These are phyloP conservation scores for Dillenia turbinata DNA, from an alignment of 164 flowering plant genomes.

Conservation along the genomic window DNA sequence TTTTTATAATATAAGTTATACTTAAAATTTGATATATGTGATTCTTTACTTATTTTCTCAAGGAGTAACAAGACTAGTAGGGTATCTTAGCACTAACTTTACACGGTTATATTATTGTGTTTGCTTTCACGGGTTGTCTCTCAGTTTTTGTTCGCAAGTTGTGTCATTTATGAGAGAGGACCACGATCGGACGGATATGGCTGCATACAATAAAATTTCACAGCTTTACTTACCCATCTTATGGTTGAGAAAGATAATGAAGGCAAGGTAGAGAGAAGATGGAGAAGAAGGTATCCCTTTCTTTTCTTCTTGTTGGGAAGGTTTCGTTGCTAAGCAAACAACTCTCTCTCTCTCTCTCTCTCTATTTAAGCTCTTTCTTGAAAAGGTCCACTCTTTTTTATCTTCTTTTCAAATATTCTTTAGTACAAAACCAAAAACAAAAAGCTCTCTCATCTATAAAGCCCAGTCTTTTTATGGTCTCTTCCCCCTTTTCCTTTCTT, in stretches of 20 bases:
- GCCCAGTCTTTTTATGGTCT: constrained; percentile 1
- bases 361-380: constrained; percentile 3
- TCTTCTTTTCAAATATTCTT: constrained; percentile 8
- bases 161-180: too few relatives aligned
- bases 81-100: too few relatives aligned
- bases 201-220: not conserved
- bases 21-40: too few relatives aligned
- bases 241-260: constrained; percentile 6
- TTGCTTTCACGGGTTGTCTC: too few relatives aligned
- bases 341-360: constrained; percentile 9
- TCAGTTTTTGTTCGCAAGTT: too few relatives aligned
- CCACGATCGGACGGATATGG: too few relatives aligned
- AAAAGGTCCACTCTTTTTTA: not conserved
- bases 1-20: too few relatives aligned
- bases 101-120: too few relatives aligned
- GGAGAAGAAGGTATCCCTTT: constrained; percentile 35
- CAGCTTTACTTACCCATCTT: not conserved
- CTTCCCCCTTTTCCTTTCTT: not conserved
- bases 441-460: constrained; percentile 1
- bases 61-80: too few relatives aligned
- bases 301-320: constrained; percentile 34
- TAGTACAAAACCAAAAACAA: not conserved
- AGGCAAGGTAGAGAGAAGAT: constrained; percentile 8
- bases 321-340: constrained; percentile 39
- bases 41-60: too few relatives aligned